Percentiles rank a stretch among this genome's conserved stretches.
Evolutionary conservation across 2,329 filamentous ascomycete genomes (phyloP).

Genomic region (Apiospora malaysiana): DNA sequence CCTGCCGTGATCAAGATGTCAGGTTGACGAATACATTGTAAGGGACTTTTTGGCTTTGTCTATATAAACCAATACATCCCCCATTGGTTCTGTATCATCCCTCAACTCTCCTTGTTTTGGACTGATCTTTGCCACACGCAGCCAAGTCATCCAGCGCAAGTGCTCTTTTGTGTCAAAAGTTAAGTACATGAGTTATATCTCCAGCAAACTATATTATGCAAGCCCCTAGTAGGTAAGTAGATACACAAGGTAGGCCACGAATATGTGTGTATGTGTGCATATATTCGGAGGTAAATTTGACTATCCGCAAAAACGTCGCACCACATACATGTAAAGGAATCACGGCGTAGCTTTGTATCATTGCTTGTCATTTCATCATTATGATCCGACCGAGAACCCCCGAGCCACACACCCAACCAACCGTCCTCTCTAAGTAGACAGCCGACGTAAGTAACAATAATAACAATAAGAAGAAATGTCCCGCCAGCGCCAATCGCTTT

Average conservation of each 20-base stretch:
- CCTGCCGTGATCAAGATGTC: not conserved
- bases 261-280: not conserved
- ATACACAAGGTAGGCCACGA: not conserved
- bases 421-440: not conserved
- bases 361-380: conserved; percentile 12
- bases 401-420: not conserved
- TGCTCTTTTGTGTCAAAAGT: not conserved
- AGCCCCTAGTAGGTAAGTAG: not conserved
- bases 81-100: no score
- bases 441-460: not conserved
- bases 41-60: no score
- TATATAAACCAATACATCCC: no score
- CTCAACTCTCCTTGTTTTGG: no score
- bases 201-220: not conserved
- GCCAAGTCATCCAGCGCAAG: not conserved
- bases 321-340: not conserved
- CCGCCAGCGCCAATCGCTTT: conserved; percentile 14
- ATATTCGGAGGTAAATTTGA: not conserved
- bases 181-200: not conserved
- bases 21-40: not conserved
- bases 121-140: no score
- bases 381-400: not conserved
- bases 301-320: not conserved
- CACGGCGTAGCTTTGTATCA: conserved; percentile 7
- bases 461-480: not conserved